Base-by-base conservation (phyloP, 352 stramenopile species). In the Globisporangium alternatum region DNA sequence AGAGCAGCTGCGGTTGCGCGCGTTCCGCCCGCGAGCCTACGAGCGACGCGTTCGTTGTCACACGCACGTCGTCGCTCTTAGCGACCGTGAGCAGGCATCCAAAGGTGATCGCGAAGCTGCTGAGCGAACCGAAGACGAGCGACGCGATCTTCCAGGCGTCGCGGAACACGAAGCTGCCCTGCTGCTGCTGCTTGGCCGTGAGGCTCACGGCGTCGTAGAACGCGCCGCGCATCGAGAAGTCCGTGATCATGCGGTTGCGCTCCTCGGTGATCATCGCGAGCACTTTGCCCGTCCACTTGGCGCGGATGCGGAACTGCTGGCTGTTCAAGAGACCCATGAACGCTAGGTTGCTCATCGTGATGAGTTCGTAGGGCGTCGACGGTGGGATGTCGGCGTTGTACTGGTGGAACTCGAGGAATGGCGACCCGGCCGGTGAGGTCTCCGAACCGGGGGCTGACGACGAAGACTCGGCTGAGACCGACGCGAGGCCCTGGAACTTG, bases 261-360 rank as follows among this genome's bases (percentile, higher is more conserved):
- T 85, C 76, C 19, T 82, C 74, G 4, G 76, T 85, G 67, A 85
- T 85, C 76, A 82, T 77, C 13, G 76, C 37, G 33, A 85, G 56
- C 45, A 80, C 72, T 44, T 85, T 85, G 30, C 72, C 69, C 12
- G 74, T 69, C 74, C 74, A 82, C 47, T 82, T 80, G 41, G 69
- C 62, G 0, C 70, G 74, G 15, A 82, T 70, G 12, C 76, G 74
- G n/a, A 69, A 66, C 45, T 78, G 76, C 48, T 85, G 76, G 63
- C 76, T 68, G 60, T 82, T 80, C 17, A 85, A 63, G 39, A 82
- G 51, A 53, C 79, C 74, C 76, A 85, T 85, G 56, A 80, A 80
- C 30, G 74, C 59, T 17, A 85, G 39, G 53, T 79, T 82, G 56
- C 70, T 70, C 56, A 85, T 78, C 53, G 68, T 79, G 56, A 82